Conservation (phyloP, 164 flowering plant genomes). For the Chimonanthus salicifolius region DNA sequence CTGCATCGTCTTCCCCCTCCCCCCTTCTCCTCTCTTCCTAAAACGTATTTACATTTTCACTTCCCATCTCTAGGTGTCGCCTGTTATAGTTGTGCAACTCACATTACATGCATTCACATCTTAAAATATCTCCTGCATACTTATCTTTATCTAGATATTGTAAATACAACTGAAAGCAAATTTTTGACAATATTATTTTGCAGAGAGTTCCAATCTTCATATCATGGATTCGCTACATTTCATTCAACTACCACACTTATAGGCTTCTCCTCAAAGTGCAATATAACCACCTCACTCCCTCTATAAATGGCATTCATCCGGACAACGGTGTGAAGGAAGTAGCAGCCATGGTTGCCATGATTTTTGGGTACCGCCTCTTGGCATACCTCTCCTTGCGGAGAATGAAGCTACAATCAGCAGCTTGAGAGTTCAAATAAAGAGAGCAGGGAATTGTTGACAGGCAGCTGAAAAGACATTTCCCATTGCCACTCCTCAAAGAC, state of each 20-base stretch:
- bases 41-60: too few relatives aligned
- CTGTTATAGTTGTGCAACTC: too few relatives aligned
- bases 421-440: background rate
- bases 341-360: conserved; percentile 63
- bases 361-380: conserved; percentile 80
- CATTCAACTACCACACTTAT: conserved; percentile 96
- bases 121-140: background rate
- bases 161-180: too few relatives aligned
- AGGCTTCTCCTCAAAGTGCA: conserved; percentile 92
- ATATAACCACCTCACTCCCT: conserved; percentile 38
- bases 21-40: too few relatives aligned
- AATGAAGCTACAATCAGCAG: conserved; percentile 43
- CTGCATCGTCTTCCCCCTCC: too few relatives aligned
- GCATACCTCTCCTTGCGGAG: conserved; percentile 80
- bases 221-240: conserved; percentile 86
- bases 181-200: conserved; percentile 13
- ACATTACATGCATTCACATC: background rate
- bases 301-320: conserved; percentile 40
- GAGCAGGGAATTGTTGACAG: background rate
- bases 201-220: conserved; percentile 89
- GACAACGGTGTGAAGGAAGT: conserved; percentile 61
- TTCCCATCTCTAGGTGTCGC: too few relatives aligned
- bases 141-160: background rate
- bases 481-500: background rate
- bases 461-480: background rate